Percentiles rank a stretch among this genome's conserved stretches.
These are phyloP conservation scores for Phlegmacium glaucopus DNA, from an alignment of 768 basidiomycete genomes.

Conservation along the genomic window DNA sequence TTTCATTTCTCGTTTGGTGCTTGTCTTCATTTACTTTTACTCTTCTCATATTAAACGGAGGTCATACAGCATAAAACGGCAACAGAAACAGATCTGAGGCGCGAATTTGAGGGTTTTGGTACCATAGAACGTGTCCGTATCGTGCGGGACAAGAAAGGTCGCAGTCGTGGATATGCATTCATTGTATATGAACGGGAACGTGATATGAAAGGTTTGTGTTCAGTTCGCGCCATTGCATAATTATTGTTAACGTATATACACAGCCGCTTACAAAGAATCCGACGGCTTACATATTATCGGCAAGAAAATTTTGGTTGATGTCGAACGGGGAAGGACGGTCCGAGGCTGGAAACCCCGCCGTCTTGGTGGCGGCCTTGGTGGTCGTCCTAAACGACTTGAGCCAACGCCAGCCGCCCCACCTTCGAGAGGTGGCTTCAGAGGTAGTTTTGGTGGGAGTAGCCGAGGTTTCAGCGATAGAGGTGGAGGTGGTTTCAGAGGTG, in stretches of 20 bases:
- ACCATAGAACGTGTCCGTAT: conserved; percentile 93
- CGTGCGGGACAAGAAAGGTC: conserved; percentile 86
- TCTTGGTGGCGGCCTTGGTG: conserved; percentile 98
- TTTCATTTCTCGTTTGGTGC: conserved; percentile 90
- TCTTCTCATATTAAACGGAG: conserved; percentile 1
- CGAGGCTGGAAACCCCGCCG: conserved; percentile 98
- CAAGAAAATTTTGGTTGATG: conserved; percentile 95
- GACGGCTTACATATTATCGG: conserved; percentile 96
- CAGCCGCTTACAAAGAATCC: conserved; percentile 97
- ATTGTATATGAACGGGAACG: conserved; percentile 97
- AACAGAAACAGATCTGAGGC: conserved; percentile 86
- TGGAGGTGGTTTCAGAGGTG: conserved; percentile 35
- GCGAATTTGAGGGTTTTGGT: conserved; percentile 95
- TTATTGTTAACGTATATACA: conserved; percentile 14
- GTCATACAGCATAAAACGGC: conserved; percentile 78
- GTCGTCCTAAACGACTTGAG: conserved; percentile 82
- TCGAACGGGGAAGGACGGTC: conserved; percentile 96
- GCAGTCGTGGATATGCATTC: conserved; percentile 92
- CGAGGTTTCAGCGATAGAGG: conserved; percentile 44
- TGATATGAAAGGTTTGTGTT: conserved; percentile 90
- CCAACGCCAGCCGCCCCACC: conserved; percentile 33
- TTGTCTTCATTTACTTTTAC: conserved; percentile 13
- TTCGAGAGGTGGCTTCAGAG: conserved; percentile 38
- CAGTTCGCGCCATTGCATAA: conserved; percentile 9
- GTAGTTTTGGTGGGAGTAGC: conserved; percentile 40